Conservation (phyloP, 345 rosid species). For the Iberis pinnata region DNA sequence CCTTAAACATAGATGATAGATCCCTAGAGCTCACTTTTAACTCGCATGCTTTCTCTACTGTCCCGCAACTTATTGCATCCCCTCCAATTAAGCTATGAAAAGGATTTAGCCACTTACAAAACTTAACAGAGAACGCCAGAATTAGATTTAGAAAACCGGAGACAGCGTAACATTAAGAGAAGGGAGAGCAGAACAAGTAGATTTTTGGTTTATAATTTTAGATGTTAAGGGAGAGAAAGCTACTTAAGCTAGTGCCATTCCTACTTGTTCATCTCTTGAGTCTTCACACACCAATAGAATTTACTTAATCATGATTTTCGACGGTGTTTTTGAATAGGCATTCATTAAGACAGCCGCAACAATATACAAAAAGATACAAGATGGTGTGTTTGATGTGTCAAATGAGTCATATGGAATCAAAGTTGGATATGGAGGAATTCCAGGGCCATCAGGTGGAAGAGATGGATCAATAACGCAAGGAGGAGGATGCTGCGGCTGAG, state of each 20-base stretch:
- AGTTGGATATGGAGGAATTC: slow-evolving; percentile 93
- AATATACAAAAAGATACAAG: slow-evolving; percentile 93
- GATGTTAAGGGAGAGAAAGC: neutral
- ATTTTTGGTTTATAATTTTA: neutral
- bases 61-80: no score
- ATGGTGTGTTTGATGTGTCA: slow-evolving; percentile 95
- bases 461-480: slow-evolving; percentile 73
- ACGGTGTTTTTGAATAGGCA: slow-evolving; percentile 40
- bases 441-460: slow-evolving; percentile 89
- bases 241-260: neutral
- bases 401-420: slow-evolving; percentile 97
- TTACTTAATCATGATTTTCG: neutral
- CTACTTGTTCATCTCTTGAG: neutral
- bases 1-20: neutral
- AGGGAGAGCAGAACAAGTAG: neutral
- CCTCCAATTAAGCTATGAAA: neutral
- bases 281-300: neutral
- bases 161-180: neutral
- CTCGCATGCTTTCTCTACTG: slow-evolving; percentile 5
- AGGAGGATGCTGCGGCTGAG: slow-evolving; percentile 86
- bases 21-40: neutral
- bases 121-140: neutral
- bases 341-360: slow-evolving; percentile 92
- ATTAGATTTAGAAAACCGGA: neutral
- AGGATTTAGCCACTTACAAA: neutral